A percentile compares a stretch with the other conserved stretches of the same genome.
These are phyloP conservation scores for Quercus bicolor DNA, from an alignment of 306 rosid species.

Conservation along the genomic window DNA sequence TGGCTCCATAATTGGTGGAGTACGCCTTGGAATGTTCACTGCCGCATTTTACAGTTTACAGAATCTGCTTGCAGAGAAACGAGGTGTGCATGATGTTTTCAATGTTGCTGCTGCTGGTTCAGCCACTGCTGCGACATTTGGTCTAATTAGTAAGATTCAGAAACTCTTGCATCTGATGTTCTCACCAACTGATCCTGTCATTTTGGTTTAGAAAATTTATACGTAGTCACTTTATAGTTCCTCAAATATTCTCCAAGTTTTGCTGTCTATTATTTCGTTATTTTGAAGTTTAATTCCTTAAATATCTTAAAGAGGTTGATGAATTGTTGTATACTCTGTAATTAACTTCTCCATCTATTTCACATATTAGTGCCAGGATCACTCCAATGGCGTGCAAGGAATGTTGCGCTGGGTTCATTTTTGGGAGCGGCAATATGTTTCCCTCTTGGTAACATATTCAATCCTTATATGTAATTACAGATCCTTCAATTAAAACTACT, in stretches of 20 bases:
- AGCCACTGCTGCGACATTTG: slow-evolving; percentile 89
- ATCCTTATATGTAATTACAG: background rate
- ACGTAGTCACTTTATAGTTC: background rate
- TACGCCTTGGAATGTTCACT: slow-evolving; percentile 86
- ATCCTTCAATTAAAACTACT: background rate
- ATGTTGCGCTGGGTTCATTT: slow-evolving; percentile 65
- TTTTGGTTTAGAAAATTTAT: background rate
- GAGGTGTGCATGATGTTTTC: slow-evolving; percentile 82
- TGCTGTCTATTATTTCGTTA: background rate
- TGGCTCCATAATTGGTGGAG: slow-evolving; percentile 86
- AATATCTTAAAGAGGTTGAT: background rate
- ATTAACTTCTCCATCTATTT: slow-evolving; percentile 7
- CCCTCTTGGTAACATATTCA: slow-evolving; percentile 63
- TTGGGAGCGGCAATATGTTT: slow-evolving; percentile 87
- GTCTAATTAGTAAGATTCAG: slow-evolving; percentile 68
- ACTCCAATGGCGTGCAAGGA: slow-evolving; percentile 82
- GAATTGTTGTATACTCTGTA: background rate
- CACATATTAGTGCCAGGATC: slow-evolving; percentile 81
- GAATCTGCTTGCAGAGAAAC: slow-evolving; percentile 77
- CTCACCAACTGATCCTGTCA: background rate
- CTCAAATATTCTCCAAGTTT: background rate
- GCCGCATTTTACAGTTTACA: slow-evolving; percentile 78
- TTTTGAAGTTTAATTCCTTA: slow-evolving; percentile 1
- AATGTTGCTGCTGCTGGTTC: slow-evolving; percentile 94
- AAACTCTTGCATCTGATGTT: background rate